Conservation (phyloP, 805 yeast species). For the Nakazawaea populi region DNA sequence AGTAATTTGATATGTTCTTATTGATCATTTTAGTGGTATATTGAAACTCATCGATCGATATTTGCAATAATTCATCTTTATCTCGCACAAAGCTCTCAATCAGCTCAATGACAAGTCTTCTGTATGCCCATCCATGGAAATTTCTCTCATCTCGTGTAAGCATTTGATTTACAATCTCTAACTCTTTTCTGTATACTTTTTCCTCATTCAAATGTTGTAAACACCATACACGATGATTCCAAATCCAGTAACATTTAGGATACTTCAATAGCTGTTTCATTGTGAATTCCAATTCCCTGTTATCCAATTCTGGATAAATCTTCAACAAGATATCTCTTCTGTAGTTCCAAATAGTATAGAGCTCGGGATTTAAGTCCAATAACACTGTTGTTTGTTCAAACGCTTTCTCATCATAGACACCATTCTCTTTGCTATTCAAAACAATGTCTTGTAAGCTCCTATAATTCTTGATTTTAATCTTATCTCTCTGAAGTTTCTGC, state of each 20-base stretch:
- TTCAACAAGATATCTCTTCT: slow-evolving; percentile 62
- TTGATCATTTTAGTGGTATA: slow-evolving; percentile 78
- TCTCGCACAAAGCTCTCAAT: slow-evolving; percentile 19
- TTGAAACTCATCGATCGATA: slow-evolving; percentile 50
- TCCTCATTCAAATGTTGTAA: slow-evolving; percentile 55
- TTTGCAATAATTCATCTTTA: slow-evolving; percentile 17
- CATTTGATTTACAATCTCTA: slow-evolving; percentile 62
- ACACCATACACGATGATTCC: slow-evolving; percentile 91
- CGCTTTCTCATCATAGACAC: slow-evolving; percentile 28
- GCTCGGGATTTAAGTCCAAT: slow-evolving; percentile 72
- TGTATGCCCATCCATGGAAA: slow-evolving; percentile 93
- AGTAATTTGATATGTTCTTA: slow-evolving; percentile 81
- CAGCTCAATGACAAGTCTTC: slow-evolving; percentile 59
- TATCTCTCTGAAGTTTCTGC: slow-evolving; percentile 52
- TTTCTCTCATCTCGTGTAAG: slow-evolving; percentile 74
- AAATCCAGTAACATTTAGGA: slow-evolving; percentile 95
- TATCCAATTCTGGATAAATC: slow-evolving; percentile 21
- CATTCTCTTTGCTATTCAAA: slow-evolving; percentile 26
- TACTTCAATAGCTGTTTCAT: slow-evolving; percentile 50
- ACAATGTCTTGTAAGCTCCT: slow-evolving; percentile 36
- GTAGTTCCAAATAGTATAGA: slow-evolving; percentile 86
- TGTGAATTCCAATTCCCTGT: slow-evolving; percentile 56
- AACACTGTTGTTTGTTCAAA: slow-evolving; percentile 52
- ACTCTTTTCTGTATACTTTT: slow-evolving; percentile 36
- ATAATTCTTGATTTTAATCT: slow-evolving; percentile 52